Evolutionary conservation across 169 alveolate species (phyloP), one percentile per base, ranked within the genome.

Genomic region (Eimeria falciformis): DNA sequence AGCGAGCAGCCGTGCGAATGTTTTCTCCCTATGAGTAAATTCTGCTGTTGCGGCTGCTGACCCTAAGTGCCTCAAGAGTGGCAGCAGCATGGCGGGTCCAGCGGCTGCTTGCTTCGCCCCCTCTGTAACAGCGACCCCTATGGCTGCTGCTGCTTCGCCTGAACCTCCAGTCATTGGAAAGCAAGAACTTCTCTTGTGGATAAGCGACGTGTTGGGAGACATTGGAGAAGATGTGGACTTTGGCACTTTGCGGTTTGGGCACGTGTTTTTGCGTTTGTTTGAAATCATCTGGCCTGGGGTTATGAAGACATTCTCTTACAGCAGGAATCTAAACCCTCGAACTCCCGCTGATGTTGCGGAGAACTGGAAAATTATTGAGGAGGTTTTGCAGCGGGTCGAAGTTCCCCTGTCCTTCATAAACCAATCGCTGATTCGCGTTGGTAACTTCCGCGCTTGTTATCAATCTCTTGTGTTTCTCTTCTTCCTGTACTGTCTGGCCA

Each of bases 211-310:
- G 12, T 21, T 93, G 27, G 77, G 33, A 46, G 81, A 29, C n/a
- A 81, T 43, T 37, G 93, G 83, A 43, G 87, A 40, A 21, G 17
- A 33, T 29, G 78, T 92, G 27, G n/a, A 73, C 2, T 94, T 94
- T 58, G n/a, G 33, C 17, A 25, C 56, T 37, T 91, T 94, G 50
- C 79, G 56, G 40, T 86, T 53, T 53, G 96, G 96, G 5, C 91
- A 45, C 14, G 55, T 94, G 3, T 79, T 93, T 27, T 89, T 94
- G 47, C 73, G 83, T 3, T 69, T 93, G 11, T 92, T 94, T 55
- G 78, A 53, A 25, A 50, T 33, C 62, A 92, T 94, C 46, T 94
- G 96, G 96, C 96, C 96, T 9, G 62, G 81, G 6, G 83, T 83
- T 27, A 33, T 91, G 92, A 71, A 78, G 53, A 79, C 77, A 53